These are phyloP conservation scores for Tarenaya hassleriana DNA, from an alignment of 345 rosid species.

Conservation along the genomic window DNA sequence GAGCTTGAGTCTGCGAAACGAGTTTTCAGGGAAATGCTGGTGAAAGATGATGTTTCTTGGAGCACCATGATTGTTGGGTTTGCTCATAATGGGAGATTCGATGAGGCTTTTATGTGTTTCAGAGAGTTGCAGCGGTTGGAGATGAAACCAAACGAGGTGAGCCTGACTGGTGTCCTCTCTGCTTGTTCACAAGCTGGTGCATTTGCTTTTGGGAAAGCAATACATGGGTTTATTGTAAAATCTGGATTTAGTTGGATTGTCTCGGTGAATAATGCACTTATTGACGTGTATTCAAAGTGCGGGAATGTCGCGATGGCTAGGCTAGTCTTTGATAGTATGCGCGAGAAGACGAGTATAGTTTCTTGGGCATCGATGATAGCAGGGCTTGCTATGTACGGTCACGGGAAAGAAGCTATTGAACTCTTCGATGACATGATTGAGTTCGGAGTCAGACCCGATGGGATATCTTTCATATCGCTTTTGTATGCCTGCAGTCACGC, in stretches of 20 bases:
- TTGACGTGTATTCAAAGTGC: constrained; percentile 61
- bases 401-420: constrained; percentile 40
- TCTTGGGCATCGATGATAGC: constrained; percentile 58
- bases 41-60: constrained; percentile 55
- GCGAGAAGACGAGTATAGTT: constrained; percentile 30
- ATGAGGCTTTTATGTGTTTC: constrained; percentile 39
- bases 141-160: constrained; percentile 44
- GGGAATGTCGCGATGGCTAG: constrained; percentile 45
- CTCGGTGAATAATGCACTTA: constrained; percentile 44
- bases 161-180: constrained; percentile 46
- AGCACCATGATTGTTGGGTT: constrained; percentile 53
- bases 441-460: constrained; percentile 38
- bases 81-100: constrained; percentile 41
- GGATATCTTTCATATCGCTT: constrained; percentile 44
- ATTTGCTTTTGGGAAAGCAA: constrained; percentile 32
- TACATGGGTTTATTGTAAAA: constrained; percentile 46
- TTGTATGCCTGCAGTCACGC: constrained; percentile 65
- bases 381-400: constrained; percentile 52
- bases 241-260: constrained; percentile 36
- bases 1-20: constrained; percentile 40
- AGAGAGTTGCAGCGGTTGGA: constrained; percentile 38
- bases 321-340: constrained; percentile 41
- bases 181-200: constrained; percentile 48
- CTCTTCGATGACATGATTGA: constrained; percentile 38
- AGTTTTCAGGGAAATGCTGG: constrained; percentile 37